These are phyloP conservation scores for Cicer judaicum DNA, from an alignment of 306 rosid genomes.

Conservation along the genomic window DNA sequence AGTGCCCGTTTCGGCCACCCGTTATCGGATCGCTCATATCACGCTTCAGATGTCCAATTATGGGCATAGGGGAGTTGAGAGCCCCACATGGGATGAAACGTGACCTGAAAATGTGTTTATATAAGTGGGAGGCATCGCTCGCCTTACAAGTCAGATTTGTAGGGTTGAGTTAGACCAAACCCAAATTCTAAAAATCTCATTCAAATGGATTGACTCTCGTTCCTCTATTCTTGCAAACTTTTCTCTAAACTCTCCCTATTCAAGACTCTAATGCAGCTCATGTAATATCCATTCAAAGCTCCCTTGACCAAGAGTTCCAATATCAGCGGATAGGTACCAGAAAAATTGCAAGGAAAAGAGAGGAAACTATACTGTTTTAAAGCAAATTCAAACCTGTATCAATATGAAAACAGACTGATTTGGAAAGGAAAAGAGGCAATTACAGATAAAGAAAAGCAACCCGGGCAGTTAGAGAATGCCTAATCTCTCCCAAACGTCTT, in stretches of 20 bases:
- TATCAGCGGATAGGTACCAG: not conserved
- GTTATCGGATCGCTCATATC: too few relatives aligned
- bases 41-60: too few relatives aligned
- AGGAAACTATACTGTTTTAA: not conserved
- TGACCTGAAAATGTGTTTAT: not conserved
- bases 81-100: too few relatives aligned
- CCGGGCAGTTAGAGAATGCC: not conserved
- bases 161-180: not conserved
- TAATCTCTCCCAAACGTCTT: too few relatives aligned
- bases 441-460: not conserved
- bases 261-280: not conserved
- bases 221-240: not conserved
- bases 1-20: too few relatives aligned
- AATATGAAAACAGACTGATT: not conserved
- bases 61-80: too few relatives aligned
- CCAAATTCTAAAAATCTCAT: not conserved
- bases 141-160: not conserved
- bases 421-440: not conserved
- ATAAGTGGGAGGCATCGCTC: not conserved
- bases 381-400: not conserved
- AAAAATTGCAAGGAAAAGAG: not conserved
- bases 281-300: not conserved
- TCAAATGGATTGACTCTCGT: not conserved
- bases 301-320: not conserved
- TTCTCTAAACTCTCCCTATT: not conserved